phyloP scores from a whole-genome alignment of 1,284 basidiomycete species.

The Ceratobasidium sp. region DNA sequence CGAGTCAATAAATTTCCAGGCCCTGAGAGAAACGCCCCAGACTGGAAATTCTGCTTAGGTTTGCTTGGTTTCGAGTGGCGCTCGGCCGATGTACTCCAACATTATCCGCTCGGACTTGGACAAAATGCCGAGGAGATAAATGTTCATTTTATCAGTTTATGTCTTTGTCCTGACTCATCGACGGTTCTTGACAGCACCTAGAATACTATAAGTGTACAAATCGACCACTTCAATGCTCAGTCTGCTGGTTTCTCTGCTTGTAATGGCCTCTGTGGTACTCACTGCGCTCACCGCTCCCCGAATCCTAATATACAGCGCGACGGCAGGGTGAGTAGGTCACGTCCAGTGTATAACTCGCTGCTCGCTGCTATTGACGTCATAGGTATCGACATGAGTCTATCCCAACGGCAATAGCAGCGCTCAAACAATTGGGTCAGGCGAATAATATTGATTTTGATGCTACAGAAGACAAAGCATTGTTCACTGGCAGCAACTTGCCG shows the following conservation, averaged over 20 bases:
- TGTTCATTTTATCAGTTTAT: no score
- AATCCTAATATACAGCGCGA: conserved; percentile 51
- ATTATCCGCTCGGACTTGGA: not conserved
- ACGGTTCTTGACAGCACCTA: no score
- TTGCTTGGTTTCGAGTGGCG: conserved; percentile 18
- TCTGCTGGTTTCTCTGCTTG: not conserved
- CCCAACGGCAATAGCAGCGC: conserved; percentile 70
- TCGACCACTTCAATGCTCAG: no score
- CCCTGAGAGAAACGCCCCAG: conserved; percentile 23
- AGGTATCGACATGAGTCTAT: conserved; percentile 79
- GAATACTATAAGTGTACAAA: no score
- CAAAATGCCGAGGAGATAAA: no score
- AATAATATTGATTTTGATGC: conserved; percentile 68
- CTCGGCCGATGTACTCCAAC: conserved; percentile 29
- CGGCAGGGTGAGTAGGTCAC: conserved; percentile 51
- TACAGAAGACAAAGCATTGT: conserved; percentile 70
- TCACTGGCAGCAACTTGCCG: conserved; percentile 66
- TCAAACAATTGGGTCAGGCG: conserved; percentile 59
- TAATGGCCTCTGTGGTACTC: conserved; percentile 16
- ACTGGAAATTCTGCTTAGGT: conserved; percentile 15
- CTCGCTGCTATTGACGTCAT: conserved; percentile 33
- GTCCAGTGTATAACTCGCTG: not conserved
- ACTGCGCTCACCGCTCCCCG: conserved; percentile 24
- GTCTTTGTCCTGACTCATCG: no score
- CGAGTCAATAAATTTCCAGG: conserved; percentile 41